phyloP scores from a whole-genome alignment of 2,329 filamentous ascomycete species.

The Ophiostoma sp. region DNA sequence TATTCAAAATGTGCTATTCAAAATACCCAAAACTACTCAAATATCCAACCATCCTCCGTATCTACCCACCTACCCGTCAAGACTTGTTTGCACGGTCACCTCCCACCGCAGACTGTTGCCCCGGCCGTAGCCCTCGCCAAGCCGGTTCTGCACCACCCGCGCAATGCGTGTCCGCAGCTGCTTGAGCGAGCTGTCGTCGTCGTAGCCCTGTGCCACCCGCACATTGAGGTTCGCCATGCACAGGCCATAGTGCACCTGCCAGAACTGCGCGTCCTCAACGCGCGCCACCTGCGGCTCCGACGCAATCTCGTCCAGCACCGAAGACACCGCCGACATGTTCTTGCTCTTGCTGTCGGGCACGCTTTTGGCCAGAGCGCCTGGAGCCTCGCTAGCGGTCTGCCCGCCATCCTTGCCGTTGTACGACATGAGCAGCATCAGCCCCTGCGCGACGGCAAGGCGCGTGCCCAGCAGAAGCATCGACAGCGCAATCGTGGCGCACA shows the following conservation, averaged over 20 bases:
- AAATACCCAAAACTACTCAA: not conserved
- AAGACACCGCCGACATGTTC: constrained; percentile 45
- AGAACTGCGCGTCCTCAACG: constrained; percentile 90
- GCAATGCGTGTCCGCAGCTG: constrained; percentile 71
- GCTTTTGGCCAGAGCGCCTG: not conserved
- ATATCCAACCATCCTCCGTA: not conserved
- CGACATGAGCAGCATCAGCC: constrained; percentile 93
- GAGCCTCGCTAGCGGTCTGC: not conserved
- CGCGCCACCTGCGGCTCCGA: constrained; percentile 67
- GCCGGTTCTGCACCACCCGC: constrained; percentile 73
- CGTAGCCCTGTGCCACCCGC: constrained; percentile 57
- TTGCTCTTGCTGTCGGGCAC: constrained; percentile 13
- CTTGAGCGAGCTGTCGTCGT: constrained; percentile 68
- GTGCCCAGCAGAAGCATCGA: constrained; percentile 85
- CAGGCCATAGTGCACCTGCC: constrained; percentile 96
- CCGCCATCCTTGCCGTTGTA: constrained; percentile 47
- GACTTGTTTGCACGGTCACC: constrained; percentile 74
- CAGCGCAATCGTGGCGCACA: constrained; percentile 75
- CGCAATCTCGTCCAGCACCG: constrained; percentile 80
- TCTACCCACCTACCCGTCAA: constrained; percentile 30
- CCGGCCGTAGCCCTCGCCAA: constrained; percentile 82
- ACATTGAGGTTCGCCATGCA: constrained; percentile 94
- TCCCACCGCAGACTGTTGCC: constrained; percentile 83
- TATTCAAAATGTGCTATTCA: not conserved
- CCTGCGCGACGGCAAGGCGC: constrained; percentile 77